phyloP scores from a whole-genome alignment of 176 grass and related monocot species.

The Rhynchospora tenuis region DNA sequence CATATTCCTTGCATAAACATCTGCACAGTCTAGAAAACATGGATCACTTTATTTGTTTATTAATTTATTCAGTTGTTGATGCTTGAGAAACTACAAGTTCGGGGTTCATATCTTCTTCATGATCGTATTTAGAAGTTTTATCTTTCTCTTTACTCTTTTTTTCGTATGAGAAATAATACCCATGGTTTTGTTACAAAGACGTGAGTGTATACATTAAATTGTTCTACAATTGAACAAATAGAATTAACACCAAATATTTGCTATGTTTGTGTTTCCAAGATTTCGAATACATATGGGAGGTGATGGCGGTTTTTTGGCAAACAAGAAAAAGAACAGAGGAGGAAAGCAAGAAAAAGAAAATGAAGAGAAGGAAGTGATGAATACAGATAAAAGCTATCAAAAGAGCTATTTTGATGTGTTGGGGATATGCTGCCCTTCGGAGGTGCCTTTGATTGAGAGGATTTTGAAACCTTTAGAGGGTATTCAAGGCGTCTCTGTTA shows the following conservation, averaged over 20 bases:
- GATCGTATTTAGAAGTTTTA: background rate
- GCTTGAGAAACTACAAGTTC: background rate
- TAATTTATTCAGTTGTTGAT: background rate
- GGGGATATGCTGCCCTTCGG: constrained; percentile 88
- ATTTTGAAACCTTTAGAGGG: constrained; percentile 57
- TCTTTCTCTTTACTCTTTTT: background rate
- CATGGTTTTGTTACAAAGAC: background rate
- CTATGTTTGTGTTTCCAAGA: background rate
- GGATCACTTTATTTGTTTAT: background rate
- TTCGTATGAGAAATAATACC: background rate
- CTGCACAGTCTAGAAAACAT: background rate
- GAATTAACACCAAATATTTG: background rate
- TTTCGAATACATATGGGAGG: constrained; percentile 7
- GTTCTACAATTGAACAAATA: background rate
- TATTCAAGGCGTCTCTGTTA: constrained; percentile 56
- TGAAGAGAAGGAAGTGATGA: constrained; percentile 11
- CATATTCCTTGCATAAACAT: background rate
- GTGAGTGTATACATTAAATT: background rate
- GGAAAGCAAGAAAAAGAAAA: constrained; percentile 24
- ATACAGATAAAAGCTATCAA: constrained; percentile 12
- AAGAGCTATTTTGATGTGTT: constrained; percentile 99
- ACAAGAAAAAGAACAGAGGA: constrained; percentile 4
- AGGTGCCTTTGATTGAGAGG: constrained; percentile 77
- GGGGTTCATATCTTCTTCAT: background rate
- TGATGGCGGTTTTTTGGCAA: background rate